phyloP scores from a whole-genome alignment of 805 yeast genomes.

The Wickerhamiella alocasiicola region DNA sequence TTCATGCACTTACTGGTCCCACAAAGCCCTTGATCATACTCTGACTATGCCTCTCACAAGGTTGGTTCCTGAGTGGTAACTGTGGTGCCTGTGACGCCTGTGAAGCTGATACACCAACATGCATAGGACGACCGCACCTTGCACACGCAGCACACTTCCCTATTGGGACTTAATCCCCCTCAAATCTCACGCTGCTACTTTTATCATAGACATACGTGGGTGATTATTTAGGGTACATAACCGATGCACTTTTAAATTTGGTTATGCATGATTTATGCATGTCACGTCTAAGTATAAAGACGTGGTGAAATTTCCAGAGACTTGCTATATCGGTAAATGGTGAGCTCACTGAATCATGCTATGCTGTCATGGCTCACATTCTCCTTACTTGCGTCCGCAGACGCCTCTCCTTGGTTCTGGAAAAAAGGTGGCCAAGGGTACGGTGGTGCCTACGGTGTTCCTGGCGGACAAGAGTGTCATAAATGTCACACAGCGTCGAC shows the following conservation, averaged over 20 bases:
- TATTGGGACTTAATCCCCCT: too few relatives aligned
- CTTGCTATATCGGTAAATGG: background rate
- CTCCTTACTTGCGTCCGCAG: conserved; percentile 2
- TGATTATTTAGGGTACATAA: conserved; percentile 2
- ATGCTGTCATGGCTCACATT: conserved; percentile 7
- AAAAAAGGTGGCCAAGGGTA: conserved; percentile 12
- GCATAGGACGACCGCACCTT: too few relatives aligned
- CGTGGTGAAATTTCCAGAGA: too few relatives aligned
- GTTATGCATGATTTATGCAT: background rate
- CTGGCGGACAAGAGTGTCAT: conserved; percentile 9
- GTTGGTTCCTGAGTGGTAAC: too few relatives aligned
- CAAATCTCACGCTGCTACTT: too few relatives aligned
- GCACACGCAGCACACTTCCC: too few relatives aligned
- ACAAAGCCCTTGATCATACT: too few relatives aligned
- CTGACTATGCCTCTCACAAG: too few relatives aligned
- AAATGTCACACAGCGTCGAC: conserved; percentile 5
- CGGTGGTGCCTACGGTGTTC: background rate
- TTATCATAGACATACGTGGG: background rate
- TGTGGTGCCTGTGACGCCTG: too few relatives aligned
- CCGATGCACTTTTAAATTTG: conserved; percentile 7
- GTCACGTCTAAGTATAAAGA: background rate
- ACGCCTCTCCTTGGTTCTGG: conserved; percentile 21
- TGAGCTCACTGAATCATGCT: conserved; percentile 3
- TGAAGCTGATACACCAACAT: too few relatives aligned
- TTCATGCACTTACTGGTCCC: too few relatives aligned